Percentiles rank a stretch among this genome's conserved stretches.
phyloP scores from a whole-genome alignment of 208 protist genomes.

The Phytomonas sp. region DNA sequence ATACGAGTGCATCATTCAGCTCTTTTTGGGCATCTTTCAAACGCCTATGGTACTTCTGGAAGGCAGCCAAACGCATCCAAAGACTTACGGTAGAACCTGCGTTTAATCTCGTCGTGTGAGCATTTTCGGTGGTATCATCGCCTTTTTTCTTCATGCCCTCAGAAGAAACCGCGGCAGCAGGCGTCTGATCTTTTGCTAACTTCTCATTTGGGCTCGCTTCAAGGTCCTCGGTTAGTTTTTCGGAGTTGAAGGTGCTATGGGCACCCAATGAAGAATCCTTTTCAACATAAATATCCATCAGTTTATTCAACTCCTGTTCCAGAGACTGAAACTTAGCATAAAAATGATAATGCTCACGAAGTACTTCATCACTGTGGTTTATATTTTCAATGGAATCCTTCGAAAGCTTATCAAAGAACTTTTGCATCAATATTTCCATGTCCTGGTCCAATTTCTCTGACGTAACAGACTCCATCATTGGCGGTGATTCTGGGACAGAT shows the following conservation, averaged over 20 bases:
- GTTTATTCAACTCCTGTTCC: not conserved
- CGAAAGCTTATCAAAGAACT: not conserved
- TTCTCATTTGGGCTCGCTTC: not conserved
- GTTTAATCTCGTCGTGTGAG: not conserved
- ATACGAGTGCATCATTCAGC: constrained; percentile 12
- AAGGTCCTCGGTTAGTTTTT: not conserved
- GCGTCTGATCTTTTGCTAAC: not conserved
- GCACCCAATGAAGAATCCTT: not conserved
- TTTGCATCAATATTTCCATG: not conserved
- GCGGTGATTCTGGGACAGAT: constrained; percentile 3
- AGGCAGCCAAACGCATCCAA: constrained; percentile 12
- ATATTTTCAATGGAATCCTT: not conserved
- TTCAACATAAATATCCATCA: not conserved
- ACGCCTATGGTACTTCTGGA: constrained; percentile 15
- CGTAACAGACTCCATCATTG: not conserved
- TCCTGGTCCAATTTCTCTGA: not conserved
- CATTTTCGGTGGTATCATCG: not conserved
- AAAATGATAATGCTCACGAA: not conserved
- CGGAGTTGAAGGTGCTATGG: not conserved
- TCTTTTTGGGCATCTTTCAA: constrained; percentile 21
- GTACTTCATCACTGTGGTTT: not conserved
- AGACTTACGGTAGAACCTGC: not conserved
- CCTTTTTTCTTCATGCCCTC: not conserved
- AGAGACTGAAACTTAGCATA: not conserved
- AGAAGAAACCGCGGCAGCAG: not conserved